These are phyloP conservation scores for Pseudogymnoascus sp. DNA, from an alignment of 2,329 filamentous ascomycete genomes.

Conservation along the genomic window DNA sequence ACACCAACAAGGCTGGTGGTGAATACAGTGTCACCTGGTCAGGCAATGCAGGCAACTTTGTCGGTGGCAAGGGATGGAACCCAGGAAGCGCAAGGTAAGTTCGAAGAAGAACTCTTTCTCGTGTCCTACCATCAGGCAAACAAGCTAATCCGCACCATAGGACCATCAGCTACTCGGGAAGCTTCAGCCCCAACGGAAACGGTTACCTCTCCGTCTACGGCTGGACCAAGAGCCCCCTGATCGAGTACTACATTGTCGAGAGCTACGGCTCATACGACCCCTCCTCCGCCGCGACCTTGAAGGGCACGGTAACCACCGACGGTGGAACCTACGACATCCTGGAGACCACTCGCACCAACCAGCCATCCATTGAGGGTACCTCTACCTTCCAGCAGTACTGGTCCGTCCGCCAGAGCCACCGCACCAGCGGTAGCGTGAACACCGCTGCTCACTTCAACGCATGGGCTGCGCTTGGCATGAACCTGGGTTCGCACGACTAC, in stretches of 20 bases:
- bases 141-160: slow-evolving; percentile 19
- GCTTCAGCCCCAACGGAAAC: slow-evolving; percentile 34
- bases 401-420: slow-evolving; percentile 41
- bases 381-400: slow-evolving; percentile 43
- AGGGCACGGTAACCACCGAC: slow-evolving; percentile 42
- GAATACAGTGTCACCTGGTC: slow-evolving; percentile 42
- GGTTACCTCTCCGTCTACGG: slow-evolving; percentile 49
- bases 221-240: slow-evolving; percentile 42
- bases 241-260: slow-evolving; percentile 53
- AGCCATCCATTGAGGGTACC: slow-evolving; percentile 35
- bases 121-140: too few relatives aligned
- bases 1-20: slow-evolving; percentile 45
- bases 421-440: slow-evolving; percentile 40
- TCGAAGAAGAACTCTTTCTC: too few relatives aligned
- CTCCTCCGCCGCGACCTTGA: slow-evolving; percentile 36
- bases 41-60: slow-evolving; percentile 36
- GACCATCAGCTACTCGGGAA: slow-evolving; percentile 34
- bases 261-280: slow-evolving; percentile 41
- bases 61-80: slow-evolving; percentile 43
- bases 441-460: slow-evolving; percentile 42
- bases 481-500: slow-evolving; percentile 40
- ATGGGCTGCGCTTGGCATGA: slow-evolving; percentile 36
- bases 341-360: slow-evolving; percentile 28
- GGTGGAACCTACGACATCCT: slow-evolving; percentile 42
- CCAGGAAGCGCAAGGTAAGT: slow-evolving; percentile 26